These are phyloP conservation scores for Phytopythium kandeliae DNA, from an alignment of 352 stramenopile genomes.

Conservation along the genomic window DNA sequence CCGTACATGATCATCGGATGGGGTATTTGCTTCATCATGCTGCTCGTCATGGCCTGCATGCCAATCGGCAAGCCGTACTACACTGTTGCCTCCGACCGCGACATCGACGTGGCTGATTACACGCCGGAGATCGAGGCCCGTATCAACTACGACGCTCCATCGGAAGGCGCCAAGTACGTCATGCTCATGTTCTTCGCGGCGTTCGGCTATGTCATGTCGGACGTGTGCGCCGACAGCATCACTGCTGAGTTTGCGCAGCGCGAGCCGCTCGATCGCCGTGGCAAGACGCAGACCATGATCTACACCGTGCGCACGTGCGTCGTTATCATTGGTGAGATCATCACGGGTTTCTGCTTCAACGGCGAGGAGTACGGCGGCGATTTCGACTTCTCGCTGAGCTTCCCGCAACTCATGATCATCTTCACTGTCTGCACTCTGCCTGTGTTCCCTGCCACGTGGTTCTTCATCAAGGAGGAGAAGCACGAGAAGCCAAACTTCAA, in stretches of 20 bases:
- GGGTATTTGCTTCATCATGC: constrained; percentile 19
- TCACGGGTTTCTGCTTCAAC: constrained; percentile 45
- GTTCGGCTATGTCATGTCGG: constrained; percentile 60
- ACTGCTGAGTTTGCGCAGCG: constrained; percentile 25
- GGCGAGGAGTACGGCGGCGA: constrained; percentile 37
- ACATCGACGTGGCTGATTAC: constrained; percentile 13
- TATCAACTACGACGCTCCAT: constrained; percentile 31
- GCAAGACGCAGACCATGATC: constrained; percentile 18
- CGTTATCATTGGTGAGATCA: constrained; percentile 17
- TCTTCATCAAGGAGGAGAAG: constrained; percentile 11
- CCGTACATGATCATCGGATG: constrained; percentile 65
- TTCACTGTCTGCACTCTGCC: constrained; percentile 14
- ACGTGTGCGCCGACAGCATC: constrained; percentile 58
- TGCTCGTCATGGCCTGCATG: constrained; percentile 26
- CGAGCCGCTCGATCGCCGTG: constrained; percentile 3
- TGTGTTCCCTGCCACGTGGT: constrained; percentile 10
- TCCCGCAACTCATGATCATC: constrained; percentile 16
- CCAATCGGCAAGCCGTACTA: constrained; percentile 33
- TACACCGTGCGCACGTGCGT: constrained; percentile 17
- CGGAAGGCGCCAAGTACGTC: constrained; percentile 30
- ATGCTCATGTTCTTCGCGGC: constrained; percentile 57
- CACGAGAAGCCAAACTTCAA: neutral
- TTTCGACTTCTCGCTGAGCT: constrained; percentile 26
- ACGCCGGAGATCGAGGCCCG: constrained; percentile 11
- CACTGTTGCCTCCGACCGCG: constrained; percentile 10